Percentiles rank a stretch among this genome's conserved stretches.
Conservation (phyloP, 2,329 filamentous ascomycete species). For the Graphilbum fragrans region DNA sequence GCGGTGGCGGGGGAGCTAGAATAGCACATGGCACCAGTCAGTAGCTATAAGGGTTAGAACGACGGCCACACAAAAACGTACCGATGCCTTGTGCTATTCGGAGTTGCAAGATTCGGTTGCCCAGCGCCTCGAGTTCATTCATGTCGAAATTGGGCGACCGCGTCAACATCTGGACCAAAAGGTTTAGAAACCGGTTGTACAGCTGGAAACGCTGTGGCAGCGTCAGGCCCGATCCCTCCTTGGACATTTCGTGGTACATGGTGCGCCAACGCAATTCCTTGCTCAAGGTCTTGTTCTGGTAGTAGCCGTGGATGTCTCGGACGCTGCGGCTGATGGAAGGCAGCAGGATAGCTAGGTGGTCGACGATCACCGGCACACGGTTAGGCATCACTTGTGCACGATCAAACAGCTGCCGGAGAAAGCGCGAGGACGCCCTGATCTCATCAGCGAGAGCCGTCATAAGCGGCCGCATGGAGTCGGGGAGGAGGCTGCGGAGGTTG, state of each 20-base stretch:
- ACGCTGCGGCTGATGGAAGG: conserved; percentile 42
- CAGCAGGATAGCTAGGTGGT: conserved; percentile 43
- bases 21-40: not conserved
- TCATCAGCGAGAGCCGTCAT: conserved; percentile 35
- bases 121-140: conserved; percentile 37
- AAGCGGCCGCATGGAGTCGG: conserved; percentile 30
- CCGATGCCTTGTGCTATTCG: conserved; percentile 38
- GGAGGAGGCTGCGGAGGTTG: conserved; percentile 31
- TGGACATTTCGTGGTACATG: conserved; percentile 44
- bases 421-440: conserved; percentile 27
- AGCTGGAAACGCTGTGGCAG: conserved; percentile 41
- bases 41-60: conserved; percentile 9
- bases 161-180: conserved; percentile 36
- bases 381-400: conserved; percentile 37
- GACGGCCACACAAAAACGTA: not conserved
- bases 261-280: conserved; percentile 41
- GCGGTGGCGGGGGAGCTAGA: conserved; percentile 21
- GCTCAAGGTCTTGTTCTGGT: conserved; percentile 35
- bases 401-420: conserved; percentile 43
- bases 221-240: conserved; percentile 36
- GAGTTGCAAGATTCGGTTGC: conserved; percentile 35
- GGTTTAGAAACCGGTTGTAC: conserved; percentile 41
- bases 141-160: conserved; percentile 46
- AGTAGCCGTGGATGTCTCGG: conserved; percentile 37
- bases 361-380: conserved; percentile 36